Percentiles rank a stretch among this genome's conserved stretches.
Evolutionary conservation across 495 filamentous ascomycete species (phyloP).

Genomic region (Pyrenula aspistea): DNA sequence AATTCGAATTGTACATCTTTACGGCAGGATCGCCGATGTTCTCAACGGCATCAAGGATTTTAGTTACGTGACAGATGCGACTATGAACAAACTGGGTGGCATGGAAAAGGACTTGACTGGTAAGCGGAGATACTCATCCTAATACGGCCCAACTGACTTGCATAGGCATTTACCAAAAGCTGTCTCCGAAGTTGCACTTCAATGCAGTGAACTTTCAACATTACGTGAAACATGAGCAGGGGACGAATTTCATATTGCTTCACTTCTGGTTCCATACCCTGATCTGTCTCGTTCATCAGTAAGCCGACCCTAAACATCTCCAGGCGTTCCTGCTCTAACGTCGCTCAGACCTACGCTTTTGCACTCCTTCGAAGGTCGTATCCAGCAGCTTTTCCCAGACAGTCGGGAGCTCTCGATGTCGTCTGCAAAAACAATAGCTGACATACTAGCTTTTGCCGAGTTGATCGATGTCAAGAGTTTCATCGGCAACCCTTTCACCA

Average conservation of each 20-base stretch:
- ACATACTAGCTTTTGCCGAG: constrained; percentile 71
- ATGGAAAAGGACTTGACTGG: constrained; percentile 68
- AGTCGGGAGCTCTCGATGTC: constrained; percentile 76
- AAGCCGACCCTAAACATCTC: too few species aligned
- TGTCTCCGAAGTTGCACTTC: constrained; percentile 63
- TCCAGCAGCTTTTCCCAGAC: constrained; percentile 58
- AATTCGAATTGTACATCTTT: constrained; percentile 72
- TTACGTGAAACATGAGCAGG: constrained; percentile 64
- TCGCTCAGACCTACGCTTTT: constrained; percentile 47
- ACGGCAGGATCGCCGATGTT: constrained; percentile 69
- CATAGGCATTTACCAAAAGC: constrained; percentile 56
- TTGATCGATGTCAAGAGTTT: constrained; percentile 68
- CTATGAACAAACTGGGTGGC: constrained; percentile 48
- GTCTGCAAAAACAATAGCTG: constrained; percentile 77
- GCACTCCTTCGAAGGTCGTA: constrained; percentile 59
- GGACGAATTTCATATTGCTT: constrained; percentile 74
- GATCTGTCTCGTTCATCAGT: constrained; percentile 70
- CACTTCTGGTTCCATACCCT: constrained; percentile 88
- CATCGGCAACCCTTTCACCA: constrained; percentile 77
- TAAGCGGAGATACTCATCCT: neutral
- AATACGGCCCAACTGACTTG: neutral
- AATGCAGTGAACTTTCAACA: constrained; percentile 66
- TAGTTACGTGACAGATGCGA: constrained; percentile 61
- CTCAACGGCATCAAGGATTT: constrained; percentile 71
- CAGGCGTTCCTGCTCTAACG: too few species aligned